phyloP scores from a whole-genome alignment of 2,329 filamentous ascomycete species.

The Hypoxylon rubiginosum region DNA sequence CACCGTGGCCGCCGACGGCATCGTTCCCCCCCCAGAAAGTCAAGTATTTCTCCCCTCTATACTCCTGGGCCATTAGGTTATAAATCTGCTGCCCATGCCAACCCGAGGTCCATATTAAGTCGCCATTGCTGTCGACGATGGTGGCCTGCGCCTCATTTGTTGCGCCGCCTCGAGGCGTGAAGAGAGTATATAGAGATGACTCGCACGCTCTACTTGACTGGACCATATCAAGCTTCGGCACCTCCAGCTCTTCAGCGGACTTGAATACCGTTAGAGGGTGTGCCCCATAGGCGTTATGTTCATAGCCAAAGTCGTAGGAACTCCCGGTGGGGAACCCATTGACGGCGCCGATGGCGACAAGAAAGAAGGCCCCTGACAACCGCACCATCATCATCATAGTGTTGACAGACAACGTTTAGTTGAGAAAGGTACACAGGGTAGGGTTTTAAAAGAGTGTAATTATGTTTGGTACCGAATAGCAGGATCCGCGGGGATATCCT shows the following conservation, averaged over 20 bases:
- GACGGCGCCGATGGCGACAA: slow-evolving; percentile 18
- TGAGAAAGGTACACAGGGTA: background rate
- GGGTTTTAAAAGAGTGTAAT: slow-evolving; percentile 14
- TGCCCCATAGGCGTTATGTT: slow-evolving; percentile 52
- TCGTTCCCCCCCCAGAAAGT: slow-evolving; percentile 65
- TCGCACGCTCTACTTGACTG: slow-evolving; percentile 54
- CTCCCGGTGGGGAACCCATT: slow-evolving; percentile 23
- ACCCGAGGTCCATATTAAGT: slow-evolving; percentile 60
- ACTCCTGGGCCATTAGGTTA: slow-evolving; percentile 61
- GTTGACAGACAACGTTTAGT: slow-evolving; percentile 3
- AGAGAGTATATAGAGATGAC: slow-evolving; percentile 55
- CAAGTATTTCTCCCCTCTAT: slow-evolving; percentile 59
- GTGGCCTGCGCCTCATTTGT: slow-evolving; percentile 56
- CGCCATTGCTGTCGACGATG: slow-evolving; percentile 59
- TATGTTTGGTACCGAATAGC: slow-evolving; percentile 6
- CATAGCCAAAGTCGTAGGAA: slow-evolving; percentile 48
- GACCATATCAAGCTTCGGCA: slow-evolving; percentile 53
- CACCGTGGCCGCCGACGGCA: slow-evolving; percentile 61
- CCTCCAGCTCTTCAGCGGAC: slow-evolving; percentile 50
- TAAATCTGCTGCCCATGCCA: slow-evolving; percentile 56
- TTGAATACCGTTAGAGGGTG: slow-evolving; percentile 54
- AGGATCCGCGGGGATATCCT: slow-evolving; percentile 13
- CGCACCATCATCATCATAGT: slow-evolving; percentile 30
- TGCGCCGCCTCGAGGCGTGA: slow-evolving; percentile 56
- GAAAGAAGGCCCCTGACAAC: slow-evolving; percentile 22